Evolutionary conservation across 176 grass and related monocot species (phyloP).

Genomic region (Pontederia paniculata): DNA sequence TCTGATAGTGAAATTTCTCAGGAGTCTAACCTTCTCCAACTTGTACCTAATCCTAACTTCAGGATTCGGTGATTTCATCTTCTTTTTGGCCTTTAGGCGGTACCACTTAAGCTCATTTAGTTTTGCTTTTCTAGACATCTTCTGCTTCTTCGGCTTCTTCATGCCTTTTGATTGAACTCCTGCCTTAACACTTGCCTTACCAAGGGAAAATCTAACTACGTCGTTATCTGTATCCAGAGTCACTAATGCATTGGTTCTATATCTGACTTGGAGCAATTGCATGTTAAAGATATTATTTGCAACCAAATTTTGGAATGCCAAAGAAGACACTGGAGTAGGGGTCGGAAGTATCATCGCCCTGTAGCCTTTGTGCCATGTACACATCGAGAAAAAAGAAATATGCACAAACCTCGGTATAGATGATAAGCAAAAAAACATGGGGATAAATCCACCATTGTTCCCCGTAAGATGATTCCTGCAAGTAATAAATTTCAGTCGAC

Average conservation of each 20-base stretch:
- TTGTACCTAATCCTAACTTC: slow-evolving; percentile 82
- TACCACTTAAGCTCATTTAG: slow-evolving; percentile 69
- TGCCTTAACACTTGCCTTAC: slow-evolving; percentile 2
- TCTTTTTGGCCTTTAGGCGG: slow-evolving; percentile 72
- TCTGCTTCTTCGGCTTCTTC: slow-evolving; percentile 24
- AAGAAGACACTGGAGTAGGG: not conserved
- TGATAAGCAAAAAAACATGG: not conserved
- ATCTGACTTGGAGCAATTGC: slow-evolving; percentile 19
- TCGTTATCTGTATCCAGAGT: slow-evolving; percentile 28
- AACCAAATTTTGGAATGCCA: not conserved
- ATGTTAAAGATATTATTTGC: not conserved
- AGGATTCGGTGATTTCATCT: slow-evolving; percentile 66
- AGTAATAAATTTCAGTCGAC: not conserved
- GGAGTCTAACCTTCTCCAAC: slow-evolving; percentile 27
- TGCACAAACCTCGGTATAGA: not conserved
- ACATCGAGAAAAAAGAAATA: slow-evolving; percentile 11
- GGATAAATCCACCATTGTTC: slow-evolving; percentile 2
- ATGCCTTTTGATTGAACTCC: not conserved
- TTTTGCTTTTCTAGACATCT: slow-evolving; percentile 71
- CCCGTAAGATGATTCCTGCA: slow-evolving; percentile 14
- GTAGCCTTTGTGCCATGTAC: not conserved
- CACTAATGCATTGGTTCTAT: slow-evolving; percentile 26
- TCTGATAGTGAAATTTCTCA: no score
- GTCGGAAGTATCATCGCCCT: not conserved
- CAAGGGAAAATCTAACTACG: slow-evolving; percentile 33